Evolutionary conservation across 192 early-diverging fungal genomes (phyloP).

Genomic region (Podila epicladia): DNA sequence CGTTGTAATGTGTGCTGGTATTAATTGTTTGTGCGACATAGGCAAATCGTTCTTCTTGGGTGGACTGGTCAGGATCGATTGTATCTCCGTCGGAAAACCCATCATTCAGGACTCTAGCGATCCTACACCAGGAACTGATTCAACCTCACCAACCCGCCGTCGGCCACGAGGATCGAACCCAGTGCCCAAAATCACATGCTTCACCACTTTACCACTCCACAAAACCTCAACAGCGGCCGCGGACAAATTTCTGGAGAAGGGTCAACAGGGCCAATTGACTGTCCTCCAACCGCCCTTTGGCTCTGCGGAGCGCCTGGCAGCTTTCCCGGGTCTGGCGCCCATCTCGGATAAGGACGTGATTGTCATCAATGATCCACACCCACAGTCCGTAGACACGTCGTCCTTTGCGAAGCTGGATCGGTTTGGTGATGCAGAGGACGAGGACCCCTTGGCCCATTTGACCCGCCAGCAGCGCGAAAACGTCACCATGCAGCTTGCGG

Average conservation of each 20-base stretch:
- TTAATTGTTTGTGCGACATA: neutral
- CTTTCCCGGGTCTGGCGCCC: constrained; percentile 26
- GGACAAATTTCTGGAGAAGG: constrained; percentile 23
- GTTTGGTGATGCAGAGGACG: neutral
- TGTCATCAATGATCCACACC: constrained; percentile 15
- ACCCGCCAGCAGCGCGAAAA: constrained; percentile 10
- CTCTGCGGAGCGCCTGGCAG: constrained; percentile 17
- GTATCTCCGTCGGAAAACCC: constrained; percentile 31
- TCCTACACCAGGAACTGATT: neutral
- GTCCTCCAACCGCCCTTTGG: constrained; percentile 46
- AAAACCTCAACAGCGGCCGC: constrained; percentile 33
- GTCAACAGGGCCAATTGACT: constrained; percentile 13
- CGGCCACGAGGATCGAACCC: constrained; percentile 29
- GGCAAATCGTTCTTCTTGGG: constrained; percentile 50
- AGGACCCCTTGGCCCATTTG: neutral
- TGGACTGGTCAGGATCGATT: constrained; percentile 48
- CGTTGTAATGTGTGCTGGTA: neutral
- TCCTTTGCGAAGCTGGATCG: constrained; percentile 4
- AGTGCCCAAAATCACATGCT: constrained; percentile 35
- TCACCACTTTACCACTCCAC: constrained; percentile 37
- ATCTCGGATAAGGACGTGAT: constrained; percentile 12
- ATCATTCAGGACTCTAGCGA: neutral
- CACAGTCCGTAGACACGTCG: neutral
- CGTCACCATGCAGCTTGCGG: constrained; percentile 7
- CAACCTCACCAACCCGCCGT: neutral